These are phyloP conservation scores for Phialocephala subalpina DNA, from an alignment of 2,329 filamentous ascomycete species.

Conservation along the genomic window DNA sequence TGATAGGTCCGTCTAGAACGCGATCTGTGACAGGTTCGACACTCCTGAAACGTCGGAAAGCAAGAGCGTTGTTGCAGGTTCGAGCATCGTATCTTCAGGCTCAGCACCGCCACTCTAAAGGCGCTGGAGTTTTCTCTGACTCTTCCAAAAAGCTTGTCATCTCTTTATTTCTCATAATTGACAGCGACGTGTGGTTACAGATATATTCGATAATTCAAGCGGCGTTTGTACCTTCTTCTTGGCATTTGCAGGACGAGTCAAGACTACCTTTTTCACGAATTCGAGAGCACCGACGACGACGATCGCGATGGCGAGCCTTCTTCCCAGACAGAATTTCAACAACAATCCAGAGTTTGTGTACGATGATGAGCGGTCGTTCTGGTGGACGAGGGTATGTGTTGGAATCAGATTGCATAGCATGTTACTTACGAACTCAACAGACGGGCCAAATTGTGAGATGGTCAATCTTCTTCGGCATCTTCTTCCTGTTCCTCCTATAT, in stretches of 20 bases:
- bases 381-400: conserved; percentile 49
- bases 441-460: conserved; percentile 66
- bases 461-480: conserved; percentile 69
- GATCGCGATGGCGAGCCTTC: conserved; percentile 25
- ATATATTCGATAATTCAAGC: conserved; percentile 23
- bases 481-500: conserved; percentile 66
- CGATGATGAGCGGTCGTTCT: conserved; percentile 47
- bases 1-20: not conserved
- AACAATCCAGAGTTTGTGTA: conserved; percentile 32
- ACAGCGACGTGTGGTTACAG: conserved; percentile 13
- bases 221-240: conserved; percentile 1
- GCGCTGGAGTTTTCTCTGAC: conserved; percentile 16
- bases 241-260: not conserved
- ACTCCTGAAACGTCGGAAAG: conserved; percentile 32
- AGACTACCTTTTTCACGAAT: not conserved
- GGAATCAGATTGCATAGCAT: not conserved
- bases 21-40: conserved; percentile 21
- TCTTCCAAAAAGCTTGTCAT: conserved; percentile 28
- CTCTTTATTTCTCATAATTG: conserved; percentile 19
- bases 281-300: not conserved
- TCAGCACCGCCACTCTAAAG: conserved; percentile 23
- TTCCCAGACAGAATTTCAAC: conserved; percentile 27
- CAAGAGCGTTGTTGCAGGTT: conserved; percentile 29
- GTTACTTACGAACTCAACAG: conserved; percentile 28
- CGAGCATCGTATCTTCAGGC: conserved; percentile 12